Percentiles rank a stretch among this genome's conserved stretches.
These are phyloP conservation scores for Nematodospora valgi DNA, from an alignment of 805 yeast genomes.

Conservation along the genomic window DNA sequence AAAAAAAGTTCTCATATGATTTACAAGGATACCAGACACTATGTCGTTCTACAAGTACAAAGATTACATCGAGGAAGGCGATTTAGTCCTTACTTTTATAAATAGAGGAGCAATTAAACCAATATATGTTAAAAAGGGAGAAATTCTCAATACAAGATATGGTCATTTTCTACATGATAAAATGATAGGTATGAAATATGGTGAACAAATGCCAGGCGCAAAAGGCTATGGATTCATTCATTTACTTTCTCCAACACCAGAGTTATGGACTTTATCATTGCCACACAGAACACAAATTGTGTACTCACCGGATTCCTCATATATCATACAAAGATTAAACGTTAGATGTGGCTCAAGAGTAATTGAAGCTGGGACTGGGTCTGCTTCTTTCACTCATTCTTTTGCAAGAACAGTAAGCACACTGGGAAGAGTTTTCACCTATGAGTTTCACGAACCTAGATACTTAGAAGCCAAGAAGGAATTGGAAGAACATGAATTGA, in stretches of 20 bases:
- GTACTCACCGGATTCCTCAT: slow-evolving; percentile 92
- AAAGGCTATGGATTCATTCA: slow-evolving; percentile 84
- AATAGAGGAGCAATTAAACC: slow-evolving; percentile 81
- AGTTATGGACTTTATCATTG: slow-evolving; percentile 90
- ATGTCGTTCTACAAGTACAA: slow-evolving; percentile 60
- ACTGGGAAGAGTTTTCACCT: slow-evolving; percentile 70
- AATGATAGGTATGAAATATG: slow-evolving; percentile 80
- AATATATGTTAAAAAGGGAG: slow-evolving; percentile 55
- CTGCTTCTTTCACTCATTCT: slow-evolving; percentile 93
- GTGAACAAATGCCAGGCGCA: slow-evolving; percentile 76
- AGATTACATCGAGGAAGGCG: slow-evolving; percentile 76
- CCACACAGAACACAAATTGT: slow-evolving; percentile 99
- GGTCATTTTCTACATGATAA: slow-evolving; percentile 83
- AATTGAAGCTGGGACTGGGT: slow-evolving; percentile 97
- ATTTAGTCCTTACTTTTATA: slow-evolving; percentile 81
- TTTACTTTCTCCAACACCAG: slow-evolving; percentile 88
- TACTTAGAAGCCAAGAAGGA: slow-evolving; percentile 76
- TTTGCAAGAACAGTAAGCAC: slow-evolving; percentile 72
- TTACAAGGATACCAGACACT: background rate
- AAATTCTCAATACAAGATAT: slow-evolving; percentile 73
- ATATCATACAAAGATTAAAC: slow-evolving; percentile 77
- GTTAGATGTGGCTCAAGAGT: slow-evolving; percentile 74
- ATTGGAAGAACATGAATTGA: slow-evolving; percentile 68
- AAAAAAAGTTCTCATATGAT: background rate
- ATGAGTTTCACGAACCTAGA: slow-evolving; percentile 87